Conservation (phyloP, 2,329 filamentous ascomycete species). For the Fusarium sp. region DNA sequence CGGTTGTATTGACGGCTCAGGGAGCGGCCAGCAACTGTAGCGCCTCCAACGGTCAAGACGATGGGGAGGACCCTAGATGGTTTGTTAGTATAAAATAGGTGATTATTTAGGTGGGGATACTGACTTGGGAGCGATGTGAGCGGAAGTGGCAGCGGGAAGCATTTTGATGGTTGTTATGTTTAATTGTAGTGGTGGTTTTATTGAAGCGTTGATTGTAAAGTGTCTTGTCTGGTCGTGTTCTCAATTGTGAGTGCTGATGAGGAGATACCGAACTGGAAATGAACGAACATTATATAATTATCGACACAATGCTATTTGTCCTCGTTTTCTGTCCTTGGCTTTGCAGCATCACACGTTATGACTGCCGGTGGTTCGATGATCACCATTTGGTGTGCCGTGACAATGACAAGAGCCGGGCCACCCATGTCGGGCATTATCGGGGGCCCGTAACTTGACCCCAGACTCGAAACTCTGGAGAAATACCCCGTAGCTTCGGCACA, state of each 20-base stretch:
- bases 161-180: constrained; percentile 18
- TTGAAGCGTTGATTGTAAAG: neutral
- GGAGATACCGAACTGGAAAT: neutral
- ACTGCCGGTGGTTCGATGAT: constrained; percentile 38
- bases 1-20: constrained; percentile 19
- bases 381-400: constrained; percentile 26
- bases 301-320: neutral
- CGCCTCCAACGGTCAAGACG: constrained; percentile 35
- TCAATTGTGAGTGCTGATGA: constrained; percentile 1
- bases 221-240: neutral
- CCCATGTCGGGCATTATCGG: constrained; percentile 32
- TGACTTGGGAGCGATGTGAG: constrained; percentile 29
- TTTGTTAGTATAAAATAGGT: neutral
- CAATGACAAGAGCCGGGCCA: constrained; percentile 1
- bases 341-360: constrained; percentile 27
- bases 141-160: constrained; percentile 24
- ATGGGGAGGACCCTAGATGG: constrained; percentile 28
- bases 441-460: constrained; percentile 9
- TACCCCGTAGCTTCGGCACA: neutral
- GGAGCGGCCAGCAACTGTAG: constrained; percentile 33
- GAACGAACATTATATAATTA: constrained; percentile 26
- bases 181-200: neutral
- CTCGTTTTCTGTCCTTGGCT: neutral
- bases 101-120: neutral
- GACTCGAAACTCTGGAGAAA: constrained; percentile 1